Evolutionary conservation across 2,329 filamentous ascomycete genomes (phyloP).

Genomic region (Colletotrichum agaves): DNA sequence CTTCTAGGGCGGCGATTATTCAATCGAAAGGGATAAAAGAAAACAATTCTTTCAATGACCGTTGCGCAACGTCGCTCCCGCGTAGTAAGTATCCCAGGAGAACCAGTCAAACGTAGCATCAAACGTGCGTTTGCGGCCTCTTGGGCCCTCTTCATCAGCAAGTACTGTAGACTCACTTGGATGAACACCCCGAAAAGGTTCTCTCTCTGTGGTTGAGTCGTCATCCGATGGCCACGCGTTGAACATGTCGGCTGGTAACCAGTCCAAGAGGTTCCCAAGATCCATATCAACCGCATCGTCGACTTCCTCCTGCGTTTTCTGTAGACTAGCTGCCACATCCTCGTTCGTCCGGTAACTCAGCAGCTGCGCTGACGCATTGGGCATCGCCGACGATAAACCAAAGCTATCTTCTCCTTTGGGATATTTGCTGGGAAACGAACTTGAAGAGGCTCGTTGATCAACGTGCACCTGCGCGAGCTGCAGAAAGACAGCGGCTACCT

Average conservation of each 20-base stretch:
- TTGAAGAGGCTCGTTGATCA: background rate
- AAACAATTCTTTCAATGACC: no score
- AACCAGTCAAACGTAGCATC: conserved; percentile 25
- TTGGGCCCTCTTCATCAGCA: background rate
- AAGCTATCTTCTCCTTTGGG: background rate
- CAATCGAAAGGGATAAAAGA: no score
- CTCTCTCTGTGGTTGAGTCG: no score
- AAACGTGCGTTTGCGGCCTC: conserved; percentile 9
- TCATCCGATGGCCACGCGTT: background rate
- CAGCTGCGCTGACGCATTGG: background rate
- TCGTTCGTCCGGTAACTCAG: background rate
- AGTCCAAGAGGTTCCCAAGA: conserved; percentile 1
- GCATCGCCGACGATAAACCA: background rate
- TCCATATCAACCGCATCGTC: background rate
- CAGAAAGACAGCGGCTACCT: conserved; percentile 7
- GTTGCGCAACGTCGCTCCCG: no score
- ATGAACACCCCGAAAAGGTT: background rate
- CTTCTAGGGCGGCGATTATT: no score
- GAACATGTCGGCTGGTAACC: conserved; percentile 13
- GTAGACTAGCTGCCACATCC: no score
- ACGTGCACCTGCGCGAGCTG: background rate
- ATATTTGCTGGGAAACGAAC: background rate
- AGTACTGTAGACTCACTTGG: no score
- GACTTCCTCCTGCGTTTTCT: background rate
- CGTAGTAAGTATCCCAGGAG: conserved; percentile 25